phyloP scores from a whole-genome alignment of 169 alveolate species.

The Cryptosporidium sp. region DNA sequence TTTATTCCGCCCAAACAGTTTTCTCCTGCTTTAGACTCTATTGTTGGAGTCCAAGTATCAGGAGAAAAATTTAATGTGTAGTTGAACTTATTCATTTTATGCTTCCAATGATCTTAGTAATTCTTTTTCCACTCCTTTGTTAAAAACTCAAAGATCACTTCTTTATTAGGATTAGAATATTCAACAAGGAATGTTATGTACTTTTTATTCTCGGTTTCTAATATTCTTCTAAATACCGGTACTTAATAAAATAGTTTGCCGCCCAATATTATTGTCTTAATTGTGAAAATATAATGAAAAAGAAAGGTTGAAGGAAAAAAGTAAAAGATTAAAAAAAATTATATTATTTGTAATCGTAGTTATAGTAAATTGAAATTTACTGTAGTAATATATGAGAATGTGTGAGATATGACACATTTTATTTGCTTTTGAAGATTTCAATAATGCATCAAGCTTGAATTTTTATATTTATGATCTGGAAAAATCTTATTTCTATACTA shows the following conservation, averaged over 20 bases:
- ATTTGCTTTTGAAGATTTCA: background rate
- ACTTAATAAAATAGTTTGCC: background rate
- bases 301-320: background rate
- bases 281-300: background rate
- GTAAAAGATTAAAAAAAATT: background rate
- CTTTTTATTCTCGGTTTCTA: background rate
- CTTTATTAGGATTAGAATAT: background rate
- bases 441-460: background rate
- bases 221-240: conserved; percentile 10
- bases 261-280: conserved; percentile 14
- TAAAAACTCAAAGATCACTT: background rate
- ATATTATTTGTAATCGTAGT: background rate
- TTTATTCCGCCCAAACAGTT: conserved; percentile 83
- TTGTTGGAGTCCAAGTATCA: conserved; percentile 70
- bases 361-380: background rate
- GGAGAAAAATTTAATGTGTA: conserved; percentile 38
- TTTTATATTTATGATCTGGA: background rate
- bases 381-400: background rate
- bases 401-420: background rate
- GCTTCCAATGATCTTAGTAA: background rate
- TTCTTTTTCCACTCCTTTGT: conserved; percentile 20
- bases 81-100: conserved; percentile 7
- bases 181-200: background rate
- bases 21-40: conserved; percentile 66
- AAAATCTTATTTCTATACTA: no score